These are phyloP conservation scores for Fusarium anguioides DNA, from an alignment of 2,329 filamentous ascomycete species.

Conservation along the genomic window DNA sequence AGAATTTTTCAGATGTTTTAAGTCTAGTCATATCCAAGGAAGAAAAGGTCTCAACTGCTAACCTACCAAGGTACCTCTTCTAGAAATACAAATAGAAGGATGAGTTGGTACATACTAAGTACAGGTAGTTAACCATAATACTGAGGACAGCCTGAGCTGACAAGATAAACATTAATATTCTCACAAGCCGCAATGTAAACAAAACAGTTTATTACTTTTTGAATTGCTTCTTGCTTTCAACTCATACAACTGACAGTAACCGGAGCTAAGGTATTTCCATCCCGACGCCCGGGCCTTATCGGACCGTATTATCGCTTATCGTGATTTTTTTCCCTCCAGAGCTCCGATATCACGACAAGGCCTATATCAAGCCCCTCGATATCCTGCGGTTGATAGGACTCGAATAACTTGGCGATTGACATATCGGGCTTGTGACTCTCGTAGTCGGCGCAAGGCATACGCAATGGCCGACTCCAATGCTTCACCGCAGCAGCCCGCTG, in stretches of 20 bases:
- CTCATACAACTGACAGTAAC: not conserved
- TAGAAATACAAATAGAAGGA: not conserved
- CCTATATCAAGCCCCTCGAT: constrained; percentile 23
- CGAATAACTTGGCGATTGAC: constrained; percentile 5
- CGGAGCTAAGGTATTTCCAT: constrained; percentile 43
- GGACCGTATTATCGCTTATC: constrained; percentile 19
- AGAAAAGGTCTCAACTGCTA: no score
- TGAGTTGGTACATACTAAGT: no score
- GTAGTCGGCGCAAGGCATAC: not conserved
- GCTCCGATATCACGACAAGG: constrained; percentile 21
- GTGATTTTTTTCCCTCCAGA: constrained; percentile 37
- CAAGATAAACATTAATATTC: no score
- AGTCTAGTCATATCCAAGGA: not conserved
- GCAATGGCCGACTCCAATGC: constrained; percentile 43
- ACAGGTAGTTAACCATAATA: no score
- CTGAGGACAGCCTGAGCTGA: no score
- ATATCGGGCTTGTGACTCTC: not conserved
- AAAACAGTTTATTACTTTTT: not conserved
- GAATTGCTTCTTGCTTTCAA: not conserved
- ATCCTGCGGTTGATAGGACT: constrained; percentile 15
- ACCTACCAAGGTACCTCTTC: not conserved
- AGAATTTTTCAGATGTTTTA: not conserved
- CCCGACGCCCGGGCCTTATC: constrained; percentile 40
- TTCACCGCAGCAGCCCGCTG: constrained; percentile 42
- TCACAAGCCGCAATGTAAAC: not conserved